Evolutionary conservation across 176 grass and related monocot genomes (phyloP), one percentile per base, ranked within the genome.

Genomic region (Triticum turgidum): DNA sequence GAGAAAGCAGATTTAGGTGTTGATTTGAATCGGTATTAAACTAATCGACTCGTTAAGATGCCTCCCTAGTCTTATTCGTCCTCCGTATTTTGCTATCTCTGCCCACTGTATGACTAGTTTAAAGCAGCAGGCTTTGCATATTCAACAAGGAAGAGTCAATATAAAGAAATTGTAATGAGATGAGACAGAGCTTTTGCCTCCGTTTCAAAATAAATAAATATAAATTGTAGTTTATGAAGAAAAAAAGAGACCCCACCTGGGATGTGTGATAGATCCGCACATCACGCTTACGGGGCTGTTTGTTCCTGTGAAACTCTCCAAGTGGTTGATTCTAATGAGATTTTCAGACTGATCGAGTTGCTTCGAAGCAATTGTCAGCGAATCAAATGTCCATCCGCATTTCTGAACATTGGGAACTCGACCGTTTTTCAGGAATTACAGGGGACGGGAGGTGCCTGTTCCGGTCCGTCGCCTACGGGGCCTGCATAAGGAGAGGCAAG

Each of bases 401-500:
- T 3, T 58, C 24, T 70, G 25, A 64, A 24, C 8, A 22, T 11
- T 29, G 18, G 4, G 30, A 47, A 27, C 37, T 66, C 18, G 32
- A 73, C 51, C 80, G 64, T 96, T 92, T 91, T 94, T 86, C 89
- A 99, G 97, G 97, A 91, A 99, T 96, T 51, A 81, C 92, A 33
- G 94, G 97, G 54, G 97, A 99, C 61, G 97, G 97, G 78, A 90
- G 97, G 68, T 99, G 97, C 80, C 75, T 99, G 47, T 99, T 99
- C 80, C 88, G 94, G 82, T 92, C 94, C 20, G 92, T 99, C 10
- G 94, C 90, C 5, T 92, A 94, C 5, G 94, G 97, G 4, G 94
- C 77, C 9, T 91, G 85, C 73, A 52, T 94, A 68, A 94, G 94
- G 82, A 83, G 76, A 56, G 94, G 92, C 37, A 91, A 96, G 39